Conservation (phyloP, 192 early-diverging fungal species). For the Polychytrium aggregatum region DNA sequence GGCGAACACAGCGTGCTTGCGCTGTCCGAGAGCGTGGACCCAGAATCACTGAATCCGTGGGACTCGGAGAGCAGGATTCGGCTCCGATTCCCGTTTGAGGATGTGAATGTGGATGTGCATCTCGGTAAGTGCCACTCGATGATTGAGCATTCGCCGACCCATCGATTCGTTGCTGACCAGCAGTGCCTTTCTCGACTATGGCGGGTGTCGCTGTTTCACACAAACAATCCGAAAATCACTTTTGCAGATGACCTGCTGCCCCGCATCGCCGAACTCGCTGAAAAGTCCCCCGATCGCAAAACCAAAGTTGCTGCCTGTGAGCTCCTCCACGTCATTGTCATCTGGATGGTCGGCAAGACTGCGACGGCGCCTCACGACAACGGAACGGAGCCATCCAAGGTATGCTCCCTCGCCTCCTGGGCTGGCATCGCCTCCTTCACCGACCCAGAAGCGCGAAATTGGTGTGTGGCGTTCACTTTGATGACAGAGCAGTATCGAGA, state of each 20-base stretch:
- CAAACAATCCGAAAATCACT: too few relatives aligned
- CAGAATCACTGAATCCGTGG: slow-evolving; percentile 47
- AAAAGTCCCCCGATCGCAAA: slow-evolving; percentile 59
- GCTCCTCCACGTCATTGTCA: slow-evolving; percentile 53
- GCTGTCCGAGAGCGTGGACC: neutral
- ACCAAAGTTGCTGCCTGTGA: slow-evolving; percentile 67
- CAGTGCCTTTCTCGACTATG: too few relatives aligned
- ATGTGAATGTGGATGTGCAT: slow-evolving; percentile 47
- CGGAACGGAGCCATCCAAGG: too few relatives aligned
- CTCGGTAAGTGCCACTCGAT: slow-evolving; percentile 35
- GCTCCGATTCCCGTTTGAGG: slow-evolving; percentile 57
- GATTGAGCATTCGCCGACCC: too few relatives aligned
- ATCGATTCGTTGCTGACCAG: slow-evolving; percentile 5
- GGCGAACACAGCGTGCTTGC: slow-evolving; percentile 38
- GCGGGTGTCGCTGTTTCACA: too few relatives aligned
- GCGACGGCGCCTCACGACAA: neutral
- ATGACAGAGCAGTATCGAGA: too few relatives aligned
- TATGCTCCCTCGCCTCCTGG: too few relatives aligned
- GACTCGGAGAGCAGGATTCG: slow-evolving; percentile 47
- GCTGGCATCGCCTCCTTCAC: too few relatives aligned
- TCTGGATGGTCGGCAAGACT: slow-evolving; percentile 60
- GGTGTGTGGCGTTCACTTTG: too few relatives aligned
- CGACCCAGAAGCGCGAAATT: too few relatives aligned
- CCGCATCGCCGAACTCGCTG: slow-evolving; percentile 61
- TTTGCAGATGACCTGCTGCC: slow-evolving; percentile 61